phyloP scores from a whole-genome alignment of 768 basidiomycete genomes.

The Tephrocybe sp. region DNA sequence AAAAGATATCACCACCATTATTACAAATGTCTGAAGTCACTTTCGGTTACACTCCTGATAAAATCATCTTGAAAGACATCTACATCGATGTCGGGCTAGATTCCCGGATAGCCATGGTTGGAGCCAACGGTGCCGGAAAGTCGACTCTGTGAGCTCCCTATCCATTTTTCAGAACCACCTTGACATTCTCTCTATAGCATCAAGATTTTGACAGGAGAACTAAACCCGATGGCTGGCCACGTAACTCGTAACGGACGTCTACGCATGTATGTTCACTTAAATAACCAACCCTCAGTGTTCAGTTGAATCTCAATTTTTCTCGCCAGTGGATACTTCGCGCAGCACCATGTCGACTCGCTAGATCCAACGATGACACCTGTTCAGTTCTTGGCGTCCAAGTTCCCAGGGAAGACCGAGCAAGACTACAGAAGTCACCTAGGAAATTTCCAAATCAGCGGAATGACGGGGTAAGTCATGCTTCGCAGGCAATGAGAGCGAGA shows the following conservation, averaged over 20 bases:
- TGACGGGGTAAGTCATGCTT: conserved; percentile 68
- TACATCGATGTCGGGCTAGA: conserved; percentile 95
- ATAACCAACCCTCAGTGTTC: background rate
- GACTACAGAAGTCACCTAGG: conserved; percentile 95
- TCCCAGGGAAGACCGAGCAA: conserved; percentile 94
- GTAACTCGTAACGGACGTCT: conserved; percentile 90
- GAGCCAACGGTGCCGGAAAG: conserved; percentile 95
- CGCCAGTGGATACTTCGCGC: conserved; percentile 85
- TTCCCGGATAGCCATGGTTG: conserved; percentile 92
- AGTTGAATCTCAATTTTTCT: conserved; percentile 5
- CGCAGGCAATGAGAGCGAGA: background rate
- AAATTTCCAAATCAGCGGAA: conserved; percentile 95
- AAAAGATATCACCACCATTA: conserved; percentile 95
- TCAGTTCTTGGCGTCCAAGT: conserved; percentile 87
- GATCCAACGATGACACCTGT: conserved; percentile 87
- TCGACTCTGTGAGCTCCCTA: conserved; percentile 74
- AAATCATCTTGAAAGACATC: conserved; percentile 71
- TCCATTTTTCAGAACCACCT: too few species aligned
- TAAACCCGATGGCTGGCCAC: conserved; percentile 74
- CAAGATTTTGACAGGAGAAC: conserved; percentile 86
- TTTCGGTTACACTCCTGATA: conserved; percentile 84
- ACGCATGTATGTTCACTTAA: conserved; percentile 60
- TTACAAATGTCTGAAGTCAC: conserved; percentile 89
- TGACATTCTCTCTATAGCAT: conserved; percentile 67
- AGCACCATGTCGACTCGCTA: conserved; percentile 94